Evolutionary conservation across 306 rosid species (phyloP).

Genomic region (Trifolium subterraneum): DNA sequence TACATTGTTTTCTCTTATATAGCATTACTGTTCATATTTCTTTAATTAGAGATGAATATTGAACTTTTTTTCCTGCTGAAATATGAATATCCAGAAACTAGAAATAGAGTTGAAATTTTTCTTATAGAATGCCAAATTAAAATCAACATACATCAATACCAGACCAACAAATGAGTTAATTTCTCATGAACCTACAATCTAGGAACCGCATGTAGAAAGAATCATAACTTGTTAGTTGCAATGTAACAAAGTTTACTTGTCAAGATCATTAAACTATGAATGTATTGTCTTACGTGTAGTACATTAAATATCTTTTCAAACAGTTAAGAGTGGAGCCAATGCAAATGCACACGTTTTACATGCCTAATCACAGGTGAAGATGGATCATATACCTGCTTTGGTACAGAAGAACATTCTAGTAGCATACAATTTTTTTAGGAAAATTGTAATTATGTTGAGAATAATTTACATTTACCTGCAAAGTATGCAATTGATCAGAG

Average conservation of each 20-base stretch:
- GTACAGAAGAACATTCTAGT: neutral
- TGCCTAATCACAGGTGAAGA: slow-evolving; percentile 9
- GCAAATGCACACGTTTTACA: neutral
- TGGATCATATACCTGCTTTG: slow-evolving; percentile 7
- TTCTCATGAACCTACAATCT: too few relatives aligned
- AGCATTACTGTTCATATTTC: neutral
- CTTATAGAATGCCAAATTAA: neutral
- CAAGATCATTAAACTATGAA: neutral
- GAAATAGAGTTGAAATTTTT: too few relatives aligned
- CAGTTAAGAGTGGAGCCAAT: neutral
- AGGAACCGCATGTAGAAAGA: too few relatives aligned
- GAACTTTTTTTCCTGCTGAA: neutral
- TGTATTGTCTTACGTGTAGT: neutral
- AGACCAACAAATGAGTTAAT: too few relatives aligned
- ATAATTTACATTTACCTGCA: slow-evolving; percentile 80
- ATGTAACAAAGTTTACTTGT: neutral
- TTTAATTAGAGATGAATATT: too few relatives aligned
- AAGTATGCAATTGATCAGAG: slow-evolving; percentile 78
- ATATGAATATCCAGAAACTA: too few relatives aligned
- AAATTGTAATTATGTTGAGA: slow-evolving; percentile 3
- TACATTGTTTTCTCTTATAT: neutral
- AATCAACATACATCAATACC: neutral
- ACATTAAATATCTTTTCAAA: too few relatives aligned
- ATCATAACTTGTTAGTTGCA: neutral
- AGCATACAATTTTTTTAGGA: slow-evolving; percentile 14